Conservation (phyloP, 257 asterid genomes). For the Solanum pinnatisectum region DNA sequence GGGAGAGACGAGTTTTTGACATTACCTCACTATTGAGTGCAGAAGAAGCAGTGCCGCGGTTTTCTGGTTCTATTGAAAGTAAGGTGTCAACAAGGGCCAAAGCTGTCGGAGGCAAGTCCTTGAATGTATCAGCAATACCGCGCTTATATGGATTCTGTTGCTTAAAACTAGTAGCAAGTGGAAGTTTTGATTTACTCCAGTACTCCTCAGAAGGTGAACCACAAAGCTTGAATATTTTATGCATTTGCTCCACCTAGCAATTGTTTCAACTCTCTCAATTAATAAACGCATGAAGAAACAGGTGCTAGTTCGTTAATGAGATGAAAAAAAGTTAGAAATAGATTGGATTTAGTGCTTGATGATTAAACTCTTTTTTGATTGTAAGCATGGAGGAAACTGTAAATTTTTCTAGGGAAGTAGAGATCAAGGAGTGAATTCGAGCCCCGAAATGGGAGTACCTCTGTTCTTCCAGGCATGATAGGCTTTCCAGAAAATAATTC, state of each 20-base stretch:
- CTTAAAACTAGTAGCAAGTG: conserved; percentile 12
- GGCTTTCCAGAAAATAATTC: conserved; percentile 3
- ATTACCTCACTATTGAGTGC: conserved; percentile 14
- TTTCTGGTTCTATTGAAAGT: conserved; percentile 10
- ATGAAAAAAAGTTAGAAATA: not conserved
- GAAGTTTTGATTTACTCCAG: conserved; percentile 11
- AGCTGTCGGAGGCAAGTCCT: conserved; percentile 4
- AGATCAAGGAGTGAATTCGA: not conserved
- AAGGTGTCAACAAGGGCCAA: conserved; percentile 2
- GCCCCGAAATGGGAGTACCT: not conserved
- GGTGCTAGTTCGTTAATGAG: not conserved
- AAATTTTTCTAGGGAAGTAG: not conserved
- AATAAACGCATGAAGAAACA: not conserved
- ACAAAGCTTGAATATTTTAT: conserved; percentile 19
- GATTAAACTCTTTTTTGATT: not conserved
- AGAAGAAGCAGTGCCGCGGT: conserved; percentile 3
- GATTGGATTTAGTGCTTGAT: not conserved
- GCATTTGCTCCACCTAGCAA: conserved; percentile 13
- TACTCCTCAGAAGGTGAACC: conserved; percentile 18
- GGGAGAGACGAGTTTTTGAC: not conserved
- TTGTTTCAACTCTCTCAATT: not conserved
- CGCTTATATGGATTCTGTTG: conserved; percentile 10
- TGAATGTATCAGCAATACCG: conserved; percentile 2
- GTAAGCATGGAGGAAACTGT: not conserved
- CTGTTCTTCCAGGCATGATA: conserved; percentile 10